Conservation (phyloP, 2,329 filamentous ascomycete species). For the Claviceps pazoutovae region DNA sequence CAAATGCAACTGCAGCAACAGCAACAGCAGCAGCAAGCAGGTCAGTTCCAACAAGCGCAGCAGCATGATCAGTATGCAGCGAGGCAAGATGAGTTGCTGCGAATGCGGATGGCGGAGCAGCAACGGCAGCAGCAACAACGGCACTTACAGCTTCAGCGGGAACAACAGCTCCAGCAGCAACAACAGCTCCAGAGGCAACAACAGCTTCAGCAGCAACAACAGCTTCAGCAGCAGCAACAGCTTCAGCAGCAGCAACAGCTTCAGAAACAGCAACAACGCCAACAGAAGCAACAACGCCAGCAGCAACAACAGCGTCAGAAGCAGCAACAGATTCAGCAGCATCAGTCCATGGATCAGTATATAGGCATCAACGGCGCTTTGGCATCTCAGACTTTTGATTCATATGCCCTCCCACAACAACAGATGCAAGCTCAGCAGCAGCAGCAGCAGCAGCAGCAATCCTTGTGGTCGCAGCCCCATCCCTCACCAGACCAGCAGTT, state of each 20-base stretch:
- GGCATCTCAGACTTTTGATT: slow-evolving; percentile 5
- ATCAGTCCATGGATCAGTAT: slow-evolving; percentile 2
- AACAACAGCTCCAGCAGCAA: slow-evolving; percentile 5
- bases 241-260: slow-evolving; percentile 5
- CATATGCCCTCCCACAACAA: slow-evolving; percentile 12
- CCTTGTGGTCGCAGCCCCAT: slow-evolving; percentile 4
- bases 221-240: slow-evolving; percentile 1
- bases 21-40: slow-evolving; percentile 9
- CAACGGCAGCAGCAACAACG: slow-evolving; percentile 13
- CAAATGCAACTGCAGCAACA: slow-evolving; percentile 12
- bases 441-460: neutral
- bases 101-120: slow-evolving; percentile 9
- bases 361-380: slow-evolving; percentile 1
- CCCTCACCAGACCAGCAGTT: slow-evolving; percentile 5
- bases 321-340: slow-evolving; percentile 9
- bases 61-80: slow-evolving; percentile 11
- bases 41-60: slow-evolving; percentile 8
- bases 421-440: slow-evolving; percentile 3
- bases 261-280: slow-evolving; percentile 9
- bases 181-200: slow-evolving; percentile 8
- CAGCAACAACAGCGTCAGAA: slow-evolving; percentile 1
- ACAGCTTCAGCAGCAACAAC: slow-evolving; percentile 6
- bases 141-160: neutral
- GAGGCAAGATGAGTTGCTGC: slow-evolving; percentile 13
- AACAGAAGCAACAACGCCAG: neutral